Evolutionary conservation across 1,139 yeast species (phyloP).

Genomic region (Suhomyces guaymorum): DNA sequence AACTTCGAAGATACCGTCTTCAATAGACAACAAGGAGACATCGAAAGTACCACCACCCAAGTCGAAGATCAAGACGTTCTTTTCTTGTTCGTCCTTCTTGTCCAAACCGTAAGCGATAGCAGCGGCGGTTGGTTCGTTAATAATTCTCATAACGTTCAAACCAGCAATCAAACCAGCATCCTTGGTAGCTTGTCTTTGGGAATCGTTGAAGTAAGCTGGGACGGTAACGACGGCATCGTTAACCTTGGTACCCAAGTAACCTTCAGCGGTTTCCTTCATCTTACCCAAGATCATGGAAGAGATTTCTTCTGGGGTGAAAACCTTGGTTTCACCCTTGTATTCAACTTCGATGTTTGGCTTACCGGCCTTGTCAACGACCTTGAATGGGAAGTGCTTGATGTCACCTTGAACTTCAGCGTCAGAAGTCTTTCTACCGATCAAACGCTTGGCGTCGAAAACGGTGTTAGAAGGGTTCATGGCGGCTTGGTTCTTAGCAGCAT

Average conservation of each 20-base stretch:
- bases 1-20: conserved; percentile 95
- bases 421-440: conserved; percentile 63
- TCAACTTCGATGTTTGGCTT: conserved; percentile 65
- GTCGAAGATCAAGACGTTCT: conserved; percentile 89
- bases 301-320: conserved; percentile 65
- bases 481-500: conserved; percentile 72
- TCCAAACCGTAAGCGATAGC: conserved; percentile 67
- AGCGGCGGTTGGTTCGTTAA: conserved; percentile 65
- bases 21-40: conserved; percentile 89
- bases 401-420: conserved; percentile 60
- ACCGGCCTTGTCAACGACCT: conserved; percentile 55
- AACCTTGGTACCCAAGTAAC: conserved; percentile 59
- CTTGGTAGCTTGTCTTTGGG: conserved; percentile 65
- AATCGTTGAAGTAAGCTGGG: conserved; percentile 63
- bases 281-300: conserved; percentile 65
- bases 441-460: conserved; percentile 67
- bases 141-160: conserved; percentile 58
- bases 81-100: conserved; percentile 67
- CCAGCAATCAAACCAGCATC: conserved; percentile 66
- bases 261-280: conserved; percentile 71
- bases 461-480: conserved; percentile 69
- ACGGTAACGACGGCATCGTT: conserved; percentile 78
- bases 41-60: conserved; percentile 99
- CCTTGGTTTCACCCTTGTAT: conserved; percentile 64
- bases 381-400: conserved; percentile 65